Evolutionary conservation across 371 early-diverging fungal species (phyloP).

Genomic region (Capniomyces stellatus): DNA sequence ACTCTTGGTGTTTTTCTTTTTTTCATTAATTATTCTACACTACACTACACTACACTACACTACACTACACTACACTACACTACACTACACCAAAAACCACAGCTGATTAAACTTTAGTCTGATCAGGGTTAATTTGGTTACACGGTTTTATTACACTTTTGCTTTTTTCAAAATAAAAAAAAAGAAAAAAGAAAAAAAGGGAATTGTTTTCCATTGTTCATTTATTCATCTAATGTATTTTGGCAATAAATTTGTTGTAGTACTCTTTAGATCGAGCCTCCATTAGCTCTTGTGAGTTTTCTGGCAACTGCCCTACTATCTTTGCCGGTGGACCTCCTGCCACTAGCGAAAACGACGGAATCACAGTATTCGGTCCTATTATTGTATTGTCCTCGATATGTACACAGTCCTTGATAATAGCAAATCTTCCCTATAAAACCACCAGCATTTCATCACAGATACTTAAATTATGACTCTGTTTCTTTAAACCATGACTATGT

Average conservation of each 20-base stretch:
- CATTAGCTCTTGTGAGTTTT: conserved; percentile 60
- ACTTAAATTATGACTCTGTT: background rate
- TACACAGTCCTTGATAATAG: conserved; percentile 84
- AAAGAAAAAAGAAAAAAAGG: no score
- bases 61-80: no score
- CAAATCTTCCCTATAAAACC: conserved; percentile 92
- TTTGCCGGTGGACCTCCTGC: conserved; percentile 19
- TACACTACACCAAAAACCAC: no score
- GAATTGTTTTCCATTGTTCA: no score
- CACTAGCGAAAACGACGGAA: conserved; percentile 68
- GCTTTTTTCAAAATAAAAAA: no score
- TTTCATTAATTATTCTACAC: no score
- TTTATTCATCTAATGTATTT: background rate
- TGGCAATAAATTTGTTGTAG: conserved; percentile 51
- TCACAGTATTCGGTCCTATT: conserved; percentile 76
- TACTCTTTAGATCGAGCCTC: conserved; percentile 56
- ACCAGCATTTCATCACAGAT: no score
- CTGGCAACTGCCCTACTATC: conserved; percentile 61
- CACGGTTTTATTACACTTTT: no score
- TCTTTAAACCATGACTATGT: background rate
- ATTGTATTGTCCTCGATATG: conserved; percentile 79
- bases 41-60: no score
- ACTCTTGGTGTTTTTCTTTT: no score
- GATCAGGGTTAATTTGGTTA: no score
- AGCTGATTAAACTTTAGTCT: no score